These are phyloP conservation scores for Myriosclerotinia curreyana DNA, from an alignment of 2,329 filamentous ascomycete species.

Conservation along the genomic window DNA sequence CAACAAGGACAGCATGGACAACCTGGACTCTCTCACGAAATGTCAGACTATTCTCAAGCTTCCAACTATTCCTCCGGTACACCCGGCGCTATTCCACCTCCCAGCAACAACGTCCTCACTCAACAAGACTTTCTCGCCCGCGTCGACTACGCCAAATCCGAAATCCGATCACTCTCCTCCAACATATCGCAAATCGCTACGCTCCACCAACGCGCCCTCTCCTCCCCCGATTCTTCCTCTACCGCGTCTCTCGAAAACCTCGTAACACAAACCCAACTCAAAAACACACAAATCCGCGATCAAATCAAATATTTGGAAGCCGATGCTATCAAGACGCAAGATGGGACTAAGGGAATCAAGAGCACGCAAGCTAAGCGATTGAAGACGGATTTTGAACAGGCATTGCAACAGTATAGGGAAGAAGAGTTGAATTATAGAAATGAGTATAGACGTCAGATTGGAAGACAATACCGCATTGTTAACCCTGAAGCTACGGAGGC, in stretches of 20 bases:
- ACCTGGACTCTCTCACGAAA: constrained; percentile 26
- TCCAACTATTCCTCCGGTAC: constrained; percentile 28
- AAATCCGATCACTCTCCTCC: constrained; percentile 64
- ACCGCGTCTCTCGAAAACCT: constrained; percentile 58
- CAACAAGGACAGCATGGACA: constrained; percentile 22
- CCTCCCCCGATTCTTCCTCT: constrained; percentile 56
- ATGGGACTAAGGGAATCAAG: constrained; percentile 63
- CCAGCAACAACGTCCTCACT: constrained; percentile 47
- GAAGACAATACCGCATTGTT: constrained; percentile 76
- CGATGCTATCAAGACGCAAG: constrained; percentile 63
- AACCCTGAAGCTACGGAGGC: constrained; percentile 75
- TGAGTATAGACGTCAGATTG: constrained; percentile 73
- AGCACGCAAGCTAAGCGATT: constrained; percentile 69
- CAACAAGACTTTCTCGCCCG: constrained; percentile 67
- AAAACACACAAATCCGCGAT: constrained; percentile 73
- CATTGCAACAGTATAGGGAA: constrained; percentile 66
- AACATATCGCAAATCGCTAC: constrained; percentile 66
- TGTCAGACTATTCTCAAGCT: constrained; percentile 17
- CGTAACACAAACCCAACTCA: constrained; percentile 66
- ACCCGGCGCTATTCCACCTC: constrained; percentile 28
- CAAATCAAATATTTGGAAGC: constrained; percentile 73
- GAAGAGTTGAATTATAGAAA: constrained; percentile 70
- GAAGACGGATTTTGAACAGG: constrained; percentile 68
- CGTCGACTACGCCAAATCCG: constrained; percentile 62
- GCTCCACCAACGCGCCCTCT: constrained; percentile 69